These are phyloP conservation scores for Tetracladium maxilliforme DNA, from an alignment of 2,329 filamentous ascomycete genomes.

Conservation along the genomic window DNA sequence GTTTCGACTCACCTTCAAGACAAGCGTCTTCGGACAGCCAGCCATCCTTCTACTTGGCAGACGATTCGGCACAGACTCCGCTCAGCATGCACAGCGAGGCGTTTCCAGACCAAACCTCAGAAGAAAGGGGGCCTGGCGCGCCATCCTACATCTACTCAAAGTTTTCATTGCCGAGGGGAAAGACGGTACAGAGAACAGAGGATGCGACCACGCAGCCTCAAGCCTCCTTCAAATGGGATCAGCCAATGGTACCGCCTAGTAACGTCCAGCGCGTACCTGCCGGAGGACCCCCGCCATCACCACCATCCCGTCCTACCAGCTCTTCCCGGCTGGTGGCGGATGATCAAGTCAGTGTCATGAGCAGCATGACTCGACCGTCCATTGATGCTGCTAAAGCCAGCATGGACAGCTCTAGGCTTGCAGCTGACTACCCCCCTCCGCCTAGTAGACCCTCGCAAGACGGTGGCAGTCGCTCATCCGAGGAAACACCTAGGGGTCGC, in stretches of 20 bases:
- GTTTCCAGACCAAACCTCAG: conserved; percentile 38
- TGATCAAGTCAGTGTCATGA: conserved; percentile 9
- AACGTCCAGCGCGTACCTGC: conserved; percentile 25
- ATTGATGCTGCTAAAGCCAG: conserved; percentile 25
- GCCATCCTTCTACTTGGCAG: conserved; percentile 45
- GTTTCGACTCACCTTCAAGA: conserved; percentile 36
- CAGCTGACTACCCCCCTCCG: too few species aligned
- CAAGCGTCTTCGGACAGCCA: conserved; percentile 56
- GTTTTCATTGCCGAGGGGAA: conserved; percentile 70
- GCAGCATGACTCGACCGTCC: conserved; percentile 26
- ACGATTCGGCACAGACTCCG: conserved; percentile 54
- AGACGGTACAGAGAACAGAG: conserved; percentile 57
- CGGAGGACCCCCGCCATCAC: conserved; percentile 41
- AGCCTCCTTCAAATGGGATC: conserved; percentile 49
- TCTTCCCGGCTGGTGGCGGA: too few species aligned
- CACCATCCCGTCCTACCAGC: conserved; percentile 44
- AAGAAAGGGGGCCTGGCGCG: conserved; percentile 33
- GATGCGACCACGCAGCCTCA: conserved; percentile 29
- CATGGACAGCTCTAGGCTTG: conserved; percentile 31
- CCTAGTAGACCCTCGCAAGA: too few species aligned
- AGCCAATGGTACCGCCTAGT: conserved; percentile 25
- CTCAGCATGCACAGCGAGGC: conserved; percentile 59
- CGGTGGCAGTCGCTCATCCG: too few species aligned
- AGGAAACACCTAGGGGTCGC: too few species aligned
- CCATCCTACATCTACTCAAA: conserved; percentile 79